A percentile compares a stretch with the other conserved stretches of the same genome.
Conservation (phyloP, 345 rosid genomes). For the Citrus reticulata region DNA sequence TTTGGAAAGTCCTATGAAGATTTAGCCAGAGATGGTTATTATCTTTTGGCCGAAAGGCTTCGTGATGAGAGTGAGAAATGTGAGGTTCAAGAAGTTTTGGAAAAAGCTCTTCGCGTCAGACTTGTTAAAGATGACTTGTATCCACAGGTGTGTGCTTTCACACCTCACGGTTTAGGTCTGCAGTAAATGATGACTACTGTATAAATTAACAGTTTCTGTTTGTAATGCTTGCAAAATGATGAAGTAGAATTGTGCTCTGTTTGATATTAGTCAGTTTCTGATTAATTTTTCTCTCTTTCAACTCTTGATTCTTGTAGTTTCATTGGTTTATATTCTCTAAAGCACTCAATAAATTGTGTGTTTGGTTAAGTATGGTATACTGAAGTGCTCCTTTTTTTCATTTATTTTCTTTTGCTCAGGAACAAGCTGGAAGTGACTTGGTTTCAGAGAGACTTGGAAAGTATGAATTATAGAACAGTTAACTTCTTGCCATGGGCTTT, state of each 20-base stretch:
- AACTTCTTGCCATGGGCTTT: conserved; percentile 9
- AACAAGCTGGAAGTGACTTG: conserved; percentile 33
- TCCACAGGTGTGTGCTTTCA: conserved; percentile 41
- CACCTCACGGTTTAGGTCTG: background rate
- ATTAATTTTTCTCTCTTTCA: background rate
- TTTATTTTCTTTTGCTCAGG: conserved; percentile 32
- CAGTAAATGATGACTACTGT: background rate
- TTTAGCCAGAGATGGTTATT: conserved; percentile 88
- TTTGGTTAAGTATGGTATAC: background rate
- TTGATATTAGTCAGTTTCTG: background rate
- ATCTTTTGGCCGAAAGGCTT: conserved; percentile 88
- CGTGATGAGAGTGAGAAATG: conserved; percentile 77
- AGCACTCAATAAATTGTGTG: background rate
- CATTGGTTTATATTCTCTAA: background rate
- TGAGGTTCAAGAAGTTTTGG: conserved; percentile 76
- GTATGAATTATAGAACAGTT: conserved; percentile 30
- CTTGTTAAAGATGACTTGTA: conserved; percentile 67
- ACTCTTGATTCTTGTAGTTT: background rate
- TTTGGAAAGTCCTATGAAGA: conserved; percentile 71
- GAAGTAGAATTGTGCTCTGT: background rate
- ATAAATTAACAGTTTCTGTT: background rate
- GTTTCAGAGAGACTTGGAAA: conserved; percentile 24
- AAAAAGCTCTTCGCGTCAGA: conserved; percentile 56
- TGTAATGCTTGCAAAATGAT: background rate
- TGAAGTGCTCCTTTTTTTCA: background rate